These are phyloP conservation scores for Fusarium sp. DNA, from an alignment of 2,329 filamentous ascomycete species.

Conservation along the genomic window DNA sequence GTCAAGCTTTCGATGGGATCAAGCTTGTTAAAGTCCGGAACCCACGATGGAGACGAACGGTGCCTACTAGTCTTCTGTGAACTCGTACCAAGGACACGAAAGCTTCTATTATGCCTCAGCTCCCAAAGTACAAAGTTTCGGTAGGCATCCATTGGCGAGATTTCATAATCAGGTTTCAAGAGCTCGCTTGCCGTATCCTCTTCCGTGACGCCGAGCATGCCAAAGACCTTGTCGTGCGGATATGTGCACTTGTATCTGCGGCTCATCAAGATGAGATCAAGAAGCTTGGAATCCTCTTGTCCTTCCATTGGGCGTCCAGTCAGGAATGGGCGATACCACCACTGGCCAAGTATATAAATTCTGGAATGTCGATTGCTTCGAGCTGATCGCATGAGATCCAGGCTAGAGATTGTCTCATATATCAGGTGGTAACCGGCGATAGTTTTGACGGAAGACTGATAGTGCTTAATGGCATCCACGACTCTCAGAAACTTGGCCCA, in stretches of 20 bases:
- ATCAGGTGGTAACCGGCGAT: rapidly evolving
- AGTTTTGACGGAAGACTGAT: rapidly evolving
- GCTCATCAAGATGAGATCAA: not conserved
- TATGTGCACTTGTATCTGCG: not conserved
- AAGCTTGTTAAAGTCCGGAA: not conserved
- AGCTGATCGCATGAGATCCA: not conserved
- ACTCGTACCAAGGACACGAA: not conserved
- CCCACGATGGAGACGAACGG: not conserved
- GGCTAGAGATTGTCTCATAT: rapidly evolving
- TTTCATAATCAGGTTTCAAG: rapidly evolving
- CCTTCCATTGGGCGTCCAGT: rapidly evolving
- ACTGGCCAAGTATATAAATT: rapidly evolving
- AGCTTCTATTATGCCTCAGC: rapidly evolving
- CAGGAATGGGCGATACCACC: rapidly evolving
- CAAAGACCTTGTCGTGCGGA: not conserved
- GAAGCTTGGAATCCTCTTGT: rapidly evolving
- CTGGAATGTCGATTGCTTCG: rapidly evolving
- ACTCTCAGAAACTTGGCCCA: rapidly evolving
- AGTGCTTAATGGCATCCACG: rapidly evolving
- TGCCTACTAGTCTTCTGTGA: rapidly evolving
- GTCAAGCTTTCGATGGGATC: not conserved
- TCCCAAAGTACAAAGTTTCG: rapidly evolving
- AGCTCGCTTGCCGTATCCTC: not conserved
- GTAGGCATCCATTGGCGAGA: rapidly evolving
- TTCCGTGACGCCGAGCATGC: rapidly evolving